A percentile compares a stretch with the other conserved stretches of the same genome.
These are phyloP conservation scores for Tricholoma furcatifolium DNA, from an alignment of 768 basidiomycete genomes.

Conservation along the genomic window DNA sequence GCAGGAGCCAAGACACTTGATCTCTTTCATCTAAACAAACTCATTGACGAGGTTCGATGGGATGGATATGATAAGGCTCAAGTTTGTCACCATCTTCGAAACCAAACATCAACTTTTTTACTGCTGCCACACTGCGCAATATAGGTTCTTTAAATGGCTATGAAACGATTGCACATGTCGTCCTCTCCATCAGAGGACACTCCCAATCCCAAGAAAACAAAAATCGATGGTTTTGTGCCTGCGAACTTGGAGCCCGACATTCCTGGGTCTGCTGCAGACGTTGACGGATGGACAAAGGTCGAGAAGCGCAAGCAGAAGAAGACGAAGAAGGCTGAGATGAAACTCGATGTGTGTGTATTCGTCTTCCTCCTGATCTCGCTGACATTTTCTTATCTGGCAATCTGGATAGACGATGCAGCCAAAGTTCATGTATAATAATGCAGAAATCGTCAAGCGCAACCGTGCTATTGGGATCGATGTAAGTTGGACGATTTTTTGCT, in stretches of 20 bases:
- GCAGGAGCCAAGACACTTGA: no score
- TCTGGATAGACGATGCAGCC: slow-evolving; percentile 53
- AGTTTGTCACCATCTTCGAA: no score
- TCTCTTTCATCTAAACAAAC: no score
- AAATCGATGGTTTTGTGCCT: slow-evolving; percentile 21
- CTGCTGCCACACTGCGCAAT: no score
- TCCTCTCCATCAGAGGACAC: slow-evolving; percentile 6
- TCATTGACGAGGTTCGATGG: no score
- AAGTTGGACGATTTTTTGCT: slow-evolving; percentile 24
- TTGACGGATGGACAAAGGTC: slow-evolving; percentile 63
- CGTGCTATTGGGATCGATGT: slow-evolving; percentile 83
- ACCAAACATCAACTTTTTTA: no score
- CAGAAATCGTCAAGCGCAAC: slow-evolving; percentile 70
- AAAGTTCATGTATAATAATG: slow-evolving; percentile 77
- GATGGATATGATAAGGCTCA: no score
- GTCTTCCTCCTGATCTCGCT: slow-evolving; percentile 1
- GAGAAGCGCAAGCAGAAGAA: slow-evolving; percentile 76
- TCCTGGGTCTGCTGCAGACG: slow-evolving; percentile 11
- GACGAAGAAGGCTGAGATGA: slow-evolving; percentile 52
- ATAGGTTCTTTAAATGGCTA: background rate
- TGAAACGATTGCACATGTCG: slow-evolving; percentile 16
- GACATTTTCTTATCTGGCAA: slow-evolving; percentile 8
- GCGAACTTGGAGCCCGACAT: background rate
- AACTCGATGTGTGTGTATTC: slow-evolving; percentile 55
- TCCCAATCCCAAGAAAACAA: slow-evolving; percentile 38